These are phyloP conservation scores for Aspergillus intermedius DNA, from an alignment of 2,329 filamentous ascomycete species.

Conservation along the genomic window DNA sequence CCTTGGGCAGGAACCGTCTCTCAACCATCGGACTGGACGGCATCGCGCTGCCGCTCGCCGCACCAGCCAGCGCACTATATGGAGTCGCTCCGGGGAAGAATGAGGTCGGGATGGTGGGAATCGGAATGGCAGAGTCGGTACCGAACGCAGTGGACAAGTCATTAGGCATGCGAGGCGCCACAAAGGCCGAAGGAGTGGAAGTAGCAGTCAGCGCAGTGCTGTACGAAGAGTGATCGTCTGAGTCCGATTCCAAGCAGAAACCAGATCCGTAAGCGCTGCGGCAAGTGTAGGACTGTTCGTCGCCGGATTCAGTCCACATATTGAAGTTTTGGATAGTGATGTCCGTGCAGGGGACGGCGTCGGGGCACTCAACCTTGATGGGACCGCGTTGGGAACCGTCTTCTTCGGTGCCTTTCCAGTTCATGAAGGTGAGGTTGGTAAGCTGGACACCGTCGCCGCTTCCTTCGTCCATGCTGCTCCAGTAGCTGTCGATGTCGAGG, in stretches of 20 bases:
- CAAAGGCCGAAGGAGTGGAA: conserved; percentile 15
- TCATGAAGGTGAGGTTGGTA: conserved; percentile 47
- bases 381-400: conserved; percentile 48
- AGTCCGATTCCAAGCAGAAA: conserved; percentile 38
- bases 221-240: conserved; percentile 11
- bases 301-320: conserved; percentile 37
- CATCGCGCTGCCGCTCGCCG: not conserved
- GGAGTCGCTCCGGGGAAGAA: conserved; percentile 29
- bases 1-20: not conserved
- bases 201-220: conserved; percentile 11
- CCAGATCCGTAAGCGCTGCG: conserved; percentile 45
- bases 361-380: conserved; percentile 48
- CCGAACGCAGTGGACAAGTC: conserved; percentile 16
- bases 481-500: conserved; percentile 51
- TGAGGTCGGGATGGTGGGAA: conserved; percentile 21
- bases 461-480: conserved; percentile 39
- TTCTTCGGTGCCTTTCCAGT: conserved; percentile 50
- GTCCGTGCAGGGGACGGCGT: conserved; percentile 47
- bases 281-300: conserved; percentile 37
- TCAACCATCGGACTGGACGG: not conserved
- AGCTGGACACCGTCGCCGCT: conserved; percentile 48
- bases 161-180: conserved; percentile 16
- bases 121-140: conserved; percentile 16
- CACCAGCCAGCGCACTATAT: conserved; percentile 19
- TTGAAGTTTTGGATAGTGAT: conserved; percentile 47